Evolutionary conservation across 257 asterid species (phyloP).

Genomic region (Ehretia macrophylla): DNA sequence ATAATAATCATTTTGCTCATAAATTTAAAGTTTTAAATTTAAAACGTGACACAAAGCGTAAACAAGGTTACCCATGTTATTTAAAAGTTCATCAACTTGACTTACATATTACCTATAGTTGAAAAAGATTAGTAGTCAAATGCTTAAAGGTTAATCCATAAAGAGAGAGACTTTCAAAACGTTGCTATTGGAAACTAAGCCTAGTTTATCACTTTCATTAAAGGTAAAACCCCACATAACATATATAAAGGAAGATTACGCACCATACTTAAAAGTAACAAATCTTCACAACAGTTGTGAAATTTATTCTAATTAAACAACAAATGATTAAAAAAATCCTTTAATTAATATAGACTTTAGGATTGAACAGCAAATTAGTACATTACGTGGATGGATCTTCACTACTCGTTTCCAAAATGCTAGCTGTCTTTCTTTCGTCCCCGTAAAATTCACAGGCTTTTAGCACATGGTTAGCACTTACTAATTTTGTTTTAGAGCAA

Average conservation of each 20-base stretch:
- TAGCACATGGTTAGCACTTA: slow-evolving; percentile 49
- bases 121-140: slow-evolving; percentile 12
- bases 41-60: no score
- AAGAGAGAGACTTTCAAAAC: not conserved
- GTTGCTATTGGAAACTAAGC: slow-evolving; percentile 18
- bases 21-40: no score
- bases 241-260: slow-evolving; percentile 3
- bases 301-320: not conserved
- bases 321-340: slow-evolving; percentile 1
- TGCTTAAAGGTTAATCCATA: slow-evolving; percentile 9
- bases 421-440: slow-evolving; percentile 23
- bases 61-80: no score
- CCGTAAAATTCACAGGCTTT: slow-evolving; percentile 18
- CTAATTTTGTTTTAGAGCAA: slow-evolving; percentile 3
- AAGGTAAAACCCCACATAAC: slow-evolving; percentile 14
- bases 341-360: not conserved
- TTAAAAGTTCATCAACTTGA: no score
- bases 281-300: not conserved
- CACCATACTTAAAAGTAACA: not conserved
- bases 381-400: not conserved
- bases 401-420: not conserved
- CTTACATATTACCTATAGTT: no score
- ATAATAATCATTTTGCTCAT: no score
- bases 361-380: no score
- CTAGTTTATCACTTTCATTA: slow-evolving; percentile 19